Evolutionary conservation across 495 filamentous ascomycete species (phyloP).

Genomic region (Trichoderma orchidacearum): DNA sequence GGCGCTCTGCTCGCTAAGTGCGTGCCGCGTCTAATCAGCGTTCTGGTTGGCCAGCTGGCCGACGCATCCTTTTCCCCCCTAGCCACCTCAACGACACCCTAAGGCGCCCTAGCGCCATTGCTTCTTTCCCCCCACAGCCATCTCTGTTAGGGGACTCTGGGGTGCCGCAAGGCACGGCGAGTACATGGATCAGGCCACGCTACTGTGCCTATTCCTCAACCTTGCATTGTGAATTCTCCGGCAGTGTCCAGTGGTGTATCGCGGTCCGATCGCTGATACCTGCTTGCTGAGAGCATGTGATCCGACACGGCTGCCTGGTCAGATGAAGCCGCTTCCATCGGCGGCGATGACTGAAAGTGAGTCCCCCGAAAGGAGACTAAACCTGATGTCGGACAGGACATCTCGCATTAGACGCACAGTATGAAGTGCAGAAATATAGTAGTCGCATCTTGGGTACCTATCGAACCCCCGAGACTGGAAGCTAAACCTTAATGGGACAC

Average conservation of each 20-base stretch:
- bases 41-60: not conserved
- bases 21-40: not conserved
- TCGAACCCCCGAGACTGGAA: not conserved
- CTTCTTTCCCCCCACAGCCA: not conserved
- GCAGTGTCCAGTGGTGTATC: not conserved
- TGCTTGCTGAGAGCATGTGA: too few species aligned
- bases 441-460: too few species aligned
- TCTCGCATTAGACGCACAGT: too few species aligned
- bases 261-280: not conserved
- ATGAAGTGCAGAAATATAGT: too few species aligned
- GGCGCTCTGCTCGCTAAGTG: not conserved
- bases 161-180: not conserved
- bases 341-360: too few species aligned
- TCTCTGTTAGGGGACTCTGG: not conserved
- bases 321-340: too few species aligned
- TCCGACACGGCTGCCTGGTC: too few species aligned
- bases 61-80: not conserved
- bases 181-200: not conserved
- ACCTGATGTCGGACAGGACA: too few species aligned
- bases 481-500: not conserved
- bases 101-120: not conserved
- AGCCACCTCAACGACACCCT: not conserved
- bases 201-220: constrained; percentile 1
- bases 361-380: too few species aligned
- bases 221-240: constrained; percentile 1